Evolutionary conservation across 768 basidiomycete genomes (phyloP).

Genomic region (Sistotremastrum niveocremeum): DNA sequence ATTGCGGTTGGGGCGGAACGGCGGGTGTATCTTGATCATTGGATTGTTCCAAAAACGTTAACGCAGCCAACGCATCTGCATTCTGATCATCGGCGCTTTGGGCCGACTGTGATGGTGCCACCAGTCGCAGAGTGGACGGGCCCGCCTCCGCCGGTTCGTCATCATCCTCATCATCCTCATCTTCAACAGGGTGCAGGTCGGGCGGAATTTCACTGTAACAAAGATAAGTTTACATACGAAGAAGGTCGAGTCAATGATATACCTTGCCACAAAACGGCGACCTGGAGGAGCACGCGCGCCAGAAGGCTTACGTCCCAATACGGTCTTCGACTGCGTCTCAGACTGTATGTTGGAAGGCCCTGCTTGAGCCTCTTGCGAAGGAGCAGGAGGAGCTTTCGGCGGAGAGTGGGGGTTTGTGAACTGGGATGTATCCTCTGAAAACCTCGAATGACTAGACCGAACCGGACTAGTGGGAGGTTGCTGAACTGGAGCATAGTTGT

Average conservation of each 20-base stretch:
- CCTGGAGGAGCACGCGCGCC: conserved; percentile 66
- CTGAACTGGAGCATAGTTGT: conserved; percentile 26
- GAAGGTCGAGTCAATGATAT: not conserved
- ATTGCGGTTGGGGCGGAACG: conserved; percentile 11
- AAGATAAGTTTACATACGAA: not conserved
- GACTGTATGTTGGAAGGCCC: not conserved
- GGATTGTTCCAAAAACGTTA: conserved; percentile 54
- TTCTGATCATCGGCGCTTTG: conserved; percentile 28
- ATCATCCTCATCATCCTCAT: conserved; percentile 10
- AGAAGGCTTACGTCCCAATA: conserved; percentile 57
- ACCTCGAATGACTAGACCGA: not conserved
- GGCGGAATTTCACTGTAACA: not conserved
- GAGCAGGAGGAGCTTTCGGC: not conserved
- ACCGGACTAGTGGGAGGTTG: conserved; percentile 2
- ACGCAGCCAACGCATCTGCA: conserved; percentile 60
- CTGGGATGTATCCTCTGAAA: not conserved
- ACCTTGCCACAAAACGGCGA: conserved; percentile 1
- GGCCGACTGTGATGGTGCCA: not conserved
- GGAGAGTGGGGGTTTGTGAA: not conserved
- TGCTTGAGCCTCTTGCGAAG: not conserved
- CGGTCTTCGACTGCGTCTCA: conserved; percentile 7
- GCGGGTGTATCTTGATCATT: conserved; percentile 20
- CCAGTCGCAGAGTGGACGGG: conserved; percentile 5
- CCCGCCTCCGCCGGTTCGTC: conserved; percentile 4
- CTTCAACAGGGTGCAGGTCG: not conserved